A percentile compares a stretch with the other conserved stretches of the same genome.
Conservation (phyloP, 148 eudicot species). For the Silene latifolia region DNA sequence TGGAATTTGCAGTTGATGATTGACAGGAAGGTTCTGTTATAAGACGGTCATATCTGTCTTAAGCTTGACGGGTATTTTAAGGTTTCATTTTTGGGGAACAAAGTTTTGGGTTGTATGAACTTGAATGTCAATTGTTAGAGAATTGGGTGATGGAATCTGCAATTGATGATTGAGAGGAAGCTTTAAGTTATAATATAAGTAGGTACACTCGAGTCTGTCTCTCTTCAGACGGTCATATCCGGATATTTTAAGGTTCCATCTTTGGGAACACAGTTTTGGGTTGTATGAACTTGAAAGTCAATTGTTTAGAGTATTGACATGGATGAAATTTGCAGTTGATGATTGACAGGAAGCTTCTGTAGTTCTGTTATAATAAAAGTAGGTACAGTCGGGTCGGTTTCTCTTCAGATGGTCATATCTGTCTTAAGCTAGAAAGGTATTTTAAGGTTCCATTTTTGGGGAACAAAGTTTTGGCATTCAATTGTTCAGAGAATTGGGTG, state of each 20-base stretch:
- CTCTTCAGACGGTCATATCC: too few relatives aligned
- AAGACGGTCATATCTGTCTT: too few relatives aligned
- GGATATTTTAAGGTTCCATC: too few relatives aligned
- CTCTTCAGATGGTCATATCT: too few relatives aligned
- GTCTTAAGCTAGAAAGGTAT: too few relatives aligned
- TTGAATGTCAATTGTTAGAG: slow-evolving; percentile 17
- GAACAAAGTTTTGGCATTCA: slow-evolving; percentile 19
- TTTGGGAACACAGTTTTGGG: slow-evolving; percentile 15
- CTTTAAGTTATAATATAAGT: background rate
- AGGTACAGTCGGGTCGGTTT: too few relatives aligned
- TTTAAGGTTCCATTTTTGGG: slow-evolving; percentile 12
- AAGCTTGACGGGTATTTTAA: too few relatives aligned
- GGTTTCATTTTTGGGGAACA: slow-evolving; percentile 10
- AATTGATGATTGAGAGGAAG: slow-evolving; percentile 27
- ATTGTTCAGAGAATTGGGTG: slow-evolving; percentile 18
- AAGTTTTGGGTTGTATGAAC: slow-evolving; percentile 26
- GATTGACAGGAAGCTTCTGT: slow-evolving; percentile 26
- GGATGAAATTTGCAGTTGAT: slow-evolving; percentile 24
- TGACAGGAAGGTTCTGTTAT: slow-evolving; percentile 22
- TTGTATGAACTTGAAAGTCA: slow-evolving; percentile 24
- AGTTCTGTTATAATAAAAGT: slow-evolving; percentile 1
- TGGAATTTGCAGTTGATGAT: slow-evolving; percentile 25
- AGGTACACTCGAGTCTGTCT: too few relatives aligned
- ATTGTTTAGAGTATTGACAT: slow-evolving; percentile 21
- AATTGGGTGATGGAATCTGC: slow-evolving; percentile 12